Conservation (phyloP, 305 asterid genomes). For the Striga hermonthica region DNA sequence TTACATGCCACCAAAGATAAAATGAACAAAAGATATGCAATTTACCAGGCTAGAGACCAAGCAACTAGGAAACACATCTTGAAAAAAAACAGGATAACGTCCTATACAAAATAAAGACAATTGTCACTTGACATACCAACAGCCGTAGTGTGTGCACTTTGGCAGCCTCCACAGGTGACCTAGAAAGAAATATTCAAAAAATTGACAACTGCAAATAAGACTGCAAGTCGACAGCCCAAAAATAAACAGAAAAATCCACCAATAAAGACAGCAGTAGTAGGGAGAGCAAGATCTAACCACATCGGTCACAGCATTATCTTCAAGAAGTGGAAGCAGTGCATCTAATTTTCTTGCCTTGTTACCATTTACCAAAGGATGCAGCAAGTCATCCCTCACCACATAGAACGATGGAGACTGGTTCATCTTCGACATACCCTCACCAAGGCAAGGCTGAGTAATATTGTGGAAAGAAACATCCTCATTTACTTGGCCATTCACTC, state of each 20-base stretch:
- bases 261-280: background rate
- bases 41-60: background rate
- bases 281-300: slow-evolving; percentile 52
- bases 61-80: background rate
- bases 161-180: slow-evolving; percentile 99
- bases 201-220: too few species aligned
- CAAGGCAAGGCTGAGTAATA: slow-evolving; percentile 44
- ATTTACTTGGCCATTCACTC: slow-evolving; percentile 26
- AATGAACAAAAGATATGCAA: background rate
- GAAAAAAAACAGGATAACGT: background rate
- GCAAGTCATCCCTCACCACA: slow-evolving; percentile 81
- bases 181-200: slow-evolving; percentile 39
- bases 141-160: slow-evolving; percentile 96
- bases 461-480: slow-evolving; percentile 42
- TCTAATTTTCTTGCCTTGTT: slow-evolving; percentile 90
- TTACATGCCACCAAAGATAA: slow-evolving; percentile 27
- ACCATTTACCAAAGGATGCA: slow-evolving; percentile 93
- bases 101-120: background rate
- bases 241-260: too few species aligned
- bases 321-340: slow-evolving; percentile 81
- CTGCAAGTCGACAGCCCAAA: too few species aligned
- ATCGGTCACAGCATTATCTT: slow-evolving; percentile 62
- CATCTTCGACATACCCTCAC: slow-evolving; percentile 36
- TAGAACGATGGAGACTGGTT: slow-evolving; percentile 48
- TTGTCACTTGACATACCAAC: slow-evolving; percentile 61